Evolutionary conservation across 2,329 filamentous ascomycete genomes (phyloP).

Genomic region (Cylindrodendrum hubeiense): DNA sequence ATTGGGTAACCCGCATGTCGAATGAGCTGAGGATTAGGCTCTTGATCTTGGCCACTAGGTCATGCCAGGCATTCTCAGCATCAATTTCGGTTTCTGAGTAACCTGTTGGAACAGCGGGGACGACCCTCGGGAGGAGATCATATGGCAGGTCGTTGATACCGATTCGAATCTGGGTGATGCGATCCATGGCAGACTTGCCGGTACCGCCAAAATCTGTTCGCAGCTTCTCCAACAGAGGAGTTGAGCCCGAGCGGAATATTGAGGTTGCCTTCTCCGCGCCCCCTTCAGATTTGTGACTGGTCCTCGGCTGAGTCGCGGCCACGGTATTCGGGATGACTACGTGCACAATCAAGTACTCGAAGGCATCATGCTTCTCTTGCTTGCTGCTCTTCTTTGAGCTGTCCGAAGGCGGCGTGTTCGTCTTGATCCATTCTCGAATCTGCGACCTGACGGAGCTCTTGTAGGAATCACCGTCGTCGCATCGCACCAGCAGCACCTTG

Average conservation of each 20-base stretch:
- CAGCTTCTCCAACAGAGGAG: constrained; percentile 89
- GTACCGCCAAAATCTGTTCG: constrained; percentile 88
- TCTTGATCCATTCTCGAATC: constrained; percentile 92
- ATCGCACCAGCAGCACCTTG: constrained; percentile 89
- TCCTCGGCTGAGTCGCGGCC: constrained; percentile 82
- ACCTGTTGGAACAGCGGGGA: constrained; percentile 72
- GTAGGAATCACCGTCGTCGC: constrained; percentile 96
- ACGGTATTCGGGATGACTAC: constrained; percentile 89
- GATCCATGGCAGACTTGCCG: constrained; percentile 78
- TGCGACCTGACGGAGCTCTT: constrained; percentile 82
- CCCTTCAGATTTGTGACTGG: constrained; percentile 67
- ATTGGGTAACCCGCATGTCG: constrained; percentile 89
- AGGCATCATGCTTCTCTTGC: constrained; percentile 95
- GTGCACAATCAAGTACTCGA: constrained; percentile 94
- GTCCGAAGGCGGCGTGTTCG: constrained; percentile 71
- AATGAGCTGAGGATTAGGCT: constrained; percentile 89
- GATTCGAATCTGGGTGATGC: constrained; percentile 87
- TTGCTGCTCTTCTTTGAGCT: constrained; percentile 69
- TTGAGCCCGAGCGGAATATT: constrained; percentile 83
- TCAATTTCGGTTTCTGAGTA: constrained; percentile 82
- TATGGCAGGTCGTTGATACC: constrained; percentile 77
- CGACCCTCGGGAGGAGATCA: constrained; percentile 71
- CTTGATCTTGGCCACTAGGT: constrained; percentile 89
- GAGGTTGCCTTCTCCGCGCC: constrained; percentile 76
- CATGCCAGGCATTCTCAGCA: constrained; percentile 83